Percentiles rank a stretch among this genome's conserved stretches.
Conservation (phyloP, 192 early-diverging fungal species). For the Coemansia sp. region DNA sequence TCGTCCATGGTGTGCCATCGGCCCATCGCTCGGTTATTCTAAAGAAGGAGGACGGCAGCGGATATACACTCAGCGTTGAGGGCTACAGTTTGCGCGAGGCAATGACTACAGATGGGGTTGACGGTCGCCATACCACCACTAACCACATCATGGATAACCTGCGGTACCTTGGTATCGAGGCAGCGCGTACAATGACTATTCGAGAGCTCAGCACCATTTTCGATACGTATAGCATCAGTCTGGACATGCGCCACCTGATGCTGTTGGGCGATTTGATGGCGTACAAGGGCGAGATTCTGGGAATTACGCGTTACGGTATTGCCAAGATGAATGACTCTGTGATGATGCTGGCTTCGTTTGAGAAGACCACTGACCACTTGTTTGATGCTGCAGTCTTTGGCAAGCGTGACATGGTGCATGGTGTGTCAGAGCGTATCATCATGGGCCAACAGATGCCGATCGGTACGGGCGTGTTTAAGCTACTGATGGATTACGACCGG, state of each 20-base stretch:
- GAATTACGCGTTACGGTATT: conserved; percentile 98
- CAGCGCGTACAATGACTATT: conserved; percentile 87
- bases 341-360: conserved; percentile 98
- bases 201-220: conserved; percentile 86
- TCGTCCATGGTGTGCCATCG: conserved; percentile 82
- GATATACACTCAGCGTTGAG: conserved; percentile 75
- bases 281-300: conserved; percentile 96
- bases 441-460: conserved; percentile 98
- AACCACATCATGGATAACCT: conserved; percentile 94
- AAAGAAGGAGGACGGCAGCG: conserved; percentile 33
- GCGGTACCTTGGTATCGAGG: conserved; percentile 93
- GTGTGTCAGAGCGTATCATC: conserved; percentile 98
- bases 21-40: conserved; percentile 84
- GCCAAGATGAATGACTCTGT: conserved; percentile 99
- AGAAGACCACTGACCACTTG: conserved; percentile 99
- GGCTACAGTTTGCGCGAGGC: conserved; percentile 91
- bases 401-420: conserved; percentile 89
- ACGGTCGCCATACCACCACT: conserved; percentile 73
- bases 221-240: conserved; percentile 85
- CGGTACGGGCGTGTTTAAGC: conserved; percentile 94
- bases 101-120: conserved; percentile 94
- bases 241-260: conserved; percentile 95
- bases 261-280: conserved; percentile 98
- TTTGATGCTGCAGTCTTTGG: conserved; percentile 97
- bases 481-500: conserved; percentile 70